Evolutionary conservation across 352 stramenopile species (phyloP).

Genomic region (Phytophthora citrophthora): DNA sequence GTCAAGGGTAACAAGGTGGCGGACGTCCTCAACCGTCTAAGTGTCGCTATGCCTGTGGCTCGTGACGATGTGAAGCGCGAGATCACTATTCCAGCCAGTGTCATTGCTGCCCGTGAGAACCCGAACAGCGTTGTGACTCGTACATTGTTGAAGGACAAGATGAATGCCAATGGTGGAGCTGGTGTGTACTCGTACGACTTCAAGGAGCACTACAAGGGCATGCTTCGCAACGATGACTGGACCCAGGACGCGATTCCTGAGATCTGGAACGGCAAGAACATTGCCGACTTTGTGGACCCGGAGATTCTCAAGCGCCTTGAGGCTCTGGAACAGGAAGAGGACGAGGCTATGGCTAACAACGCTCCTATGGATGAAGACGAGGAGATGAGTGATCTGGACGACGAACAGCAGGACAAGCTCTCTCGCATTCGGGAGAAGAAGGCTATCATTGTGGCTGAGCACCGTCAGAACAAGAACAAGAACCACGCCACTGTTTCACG

Average conservation of each 20-base stretch:
- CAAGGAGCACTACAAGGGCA: conserved; percentile 96
- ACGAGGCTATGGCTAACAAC: conserved; percentile 93
- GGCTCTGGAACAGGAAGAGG: conserved; percentile 97
- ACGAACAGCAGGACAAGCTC: conserved; percentile 95
- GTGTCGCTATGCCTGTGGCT: conserved; percentile 94
- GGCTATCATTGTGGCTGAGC: conserved; percentile 80
- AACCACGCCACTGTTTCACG: conserved; percentile 93
- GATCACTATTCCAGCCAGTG: conserved; percentile 94
- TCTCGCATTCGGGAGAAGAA: conserved; percentile 86
- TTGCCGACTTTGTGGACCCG: conserved; percentile 98
- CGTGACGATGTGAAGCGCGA: conserved; percentile 92
- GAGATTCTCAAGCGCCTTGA: conserved; percentile 98
- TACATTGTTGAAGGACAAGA: conserved; percentile 85
- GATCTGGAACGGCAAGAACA: conserved; percentile 99
- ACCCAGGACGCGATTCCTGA: conserved; percentile 97
- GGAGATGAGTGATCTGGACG: conserved; percentile 93
- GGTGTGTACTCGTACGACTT: conserved; percentile 98
- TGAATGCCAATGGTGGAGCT: conserved; percentile 96
- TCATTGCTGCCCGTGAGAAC: conserved; percentile 84
- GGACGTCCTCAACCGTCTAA: conserved; percentile 96
- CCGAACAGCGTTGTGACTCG: conserved; percentile 44
- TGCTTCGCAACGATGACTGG: conserved; percentile 97
- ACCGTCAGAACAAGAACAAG: conserved; percentile 95
- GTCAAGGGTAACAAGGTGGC: conserved; percentile 96
- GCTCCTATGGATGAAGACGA: conserved; percentile 90